Evolutionary conservation across 495 filamentous ascomycete species (phyloP).

Genomic region (Sabuloglossum arenarium): DNA sequence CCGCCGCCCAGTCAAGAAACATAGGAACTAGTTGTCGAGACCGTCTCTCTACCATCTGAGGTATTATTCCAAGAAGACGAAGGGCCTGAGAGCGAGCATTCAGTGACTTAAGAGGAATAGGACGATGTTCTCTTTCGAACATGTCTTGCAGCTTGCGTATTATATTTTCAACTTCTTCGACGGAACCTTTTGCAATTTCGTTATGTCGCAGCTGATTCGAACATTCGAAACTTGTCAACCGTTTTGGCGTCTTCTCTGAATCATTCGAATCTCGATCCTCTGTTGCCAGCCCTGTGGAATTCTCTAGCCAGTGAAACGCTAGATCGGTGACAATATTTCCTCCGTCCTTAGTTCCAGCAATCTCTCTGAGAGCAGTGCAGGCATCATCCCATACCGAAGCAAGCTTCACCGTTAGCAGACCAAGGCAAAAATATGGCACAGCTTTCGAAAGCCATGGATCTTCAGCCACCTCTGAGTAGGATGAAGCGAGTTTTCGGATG

Average conservation of each 20-base stretch:
- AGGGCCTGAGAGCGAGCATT: slow-evolving; percentile 55
- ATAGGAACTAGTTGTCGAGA: slow-evolving; percentile 71
- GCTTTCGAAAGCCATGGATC: slow-evolving; percentile 46
- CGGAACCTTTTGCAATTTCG: slow-evolving; percentile 19
- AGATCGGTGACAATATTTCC: slow-evolving; percentile 54
- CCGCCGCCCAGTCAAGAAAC: slow-evolving; percentile 51
- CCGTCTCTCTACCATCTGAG: slow-evolving; percentile 59
- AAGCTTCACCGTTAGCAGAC: slow-evolving; percentile 65
- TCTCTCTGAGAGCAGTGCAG: slow-evolving; percentile 46
- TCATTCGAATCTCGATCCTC: not conserved
- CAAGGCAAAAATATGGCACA: slow-evolving; percentile 70
- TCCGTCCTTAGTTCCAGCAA: slow-evolving; percentile 45
- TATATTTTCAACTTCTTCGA: slow-evolving; percentile 19
- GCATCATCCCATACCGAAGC: slow-evolving; percentile 74
- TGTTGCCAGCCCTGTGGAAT: slow-evolving; percentile 27
- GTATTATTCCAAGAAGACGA: slow-evolving; percentile 50
- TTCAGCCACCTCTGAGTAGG: slow-evolving; percentile 29
- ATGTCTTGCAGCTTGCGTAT: slow-evolving; percentile 25
- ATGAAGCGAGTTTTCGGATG: slow-evolving; percentile 48
- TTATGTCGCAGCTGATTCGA: slow-evolving; percentile 44
- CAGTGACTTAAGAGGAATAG: slow-evolving; percentile 7
- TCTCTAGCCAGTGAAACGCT: slow-evolving; percentile 61
- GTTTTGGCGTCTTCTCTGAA: slow-evolving; percentile 1
- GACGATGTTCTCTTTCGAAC: slow-evolving; percentile 21
- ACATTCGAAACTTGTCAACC: slow-evolving; percentile 55